These are phyloP conservation scores for Cutaneotrichosporon curvatum DNA, from an alignment of 1,284 basidiomycete species.

Conservation along the genomic window DNA sequence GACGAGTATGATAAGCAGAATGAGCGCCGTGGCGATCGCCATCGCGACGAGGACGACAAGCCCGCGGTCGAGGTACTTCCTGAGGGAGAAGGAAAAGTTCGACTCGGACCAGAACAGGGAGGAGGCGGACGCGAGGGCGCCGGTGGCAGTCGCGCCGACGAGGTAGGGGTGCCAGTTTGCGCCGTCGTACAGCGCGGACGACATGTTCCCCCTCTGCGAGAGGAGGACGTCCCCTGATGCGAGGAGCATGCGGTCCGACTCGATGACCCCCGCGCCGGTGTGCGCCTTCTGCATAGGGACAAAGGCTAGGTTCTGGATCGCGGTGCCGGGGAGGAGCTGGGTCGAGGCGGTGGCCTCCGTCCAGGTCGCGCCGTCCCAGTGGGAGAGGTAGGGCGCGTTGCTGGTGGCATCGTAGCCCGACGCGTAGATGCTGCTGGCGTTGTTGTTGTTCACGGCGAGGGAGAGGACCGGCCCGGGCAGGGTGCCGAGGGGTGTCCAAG, in stretches of 20 bases:
- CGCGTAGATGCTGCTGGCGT: constrained; percentile 77
- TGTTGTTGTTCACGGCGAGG: constrained; percentile 72
- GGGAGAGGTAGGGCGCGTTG: constrained; percentile 62
- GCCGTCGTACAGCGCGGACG: constrained; percentile 83
- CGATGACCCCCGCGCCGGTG: constrained; percentile 55
- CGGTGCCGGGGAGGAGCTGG: constrained; percentile 37
- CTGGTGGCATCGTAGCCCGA: constrained; percentile 68
- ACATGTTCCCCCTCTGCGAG: constrained; percentile 63
- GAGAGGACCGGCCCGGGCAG: constrained; percentile 87
- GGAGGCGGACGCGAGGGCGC: constrained; percentile 64
- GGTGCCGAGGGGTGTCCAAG: constrained; percentile 61
- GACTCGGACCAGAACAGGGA: constrained; percentile 74
- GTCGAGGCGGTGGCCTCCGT: constrained; percentile 57
- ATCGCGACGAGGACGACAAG: constrained; percentile 95
- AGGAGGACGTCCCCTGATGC: constrained; percentile 74
- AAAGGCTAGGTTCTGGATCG: constrained; percentile 74
- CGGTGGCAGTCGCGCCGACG: constrained; percentile 59
- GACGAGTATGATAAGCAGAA: constrained; percentile 83
- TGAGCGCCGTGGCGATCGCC: constrained; percentile 88
- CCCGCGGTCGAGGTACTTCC: constrained; percentile 75
- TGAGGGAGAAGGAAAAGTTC: constrained; percentile 64
- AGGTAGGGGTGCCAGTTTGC: constrained; percentile 76
- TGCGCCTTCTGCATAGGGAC: constrained; percentile 62
- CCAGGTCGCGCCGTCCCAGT: constrained; percentile 77
- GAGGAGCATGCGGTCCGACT: constrained; percentile 82